Conservation (phyloP, 768 basidiomycete species). For the Tricholoma sp. region DNA sequence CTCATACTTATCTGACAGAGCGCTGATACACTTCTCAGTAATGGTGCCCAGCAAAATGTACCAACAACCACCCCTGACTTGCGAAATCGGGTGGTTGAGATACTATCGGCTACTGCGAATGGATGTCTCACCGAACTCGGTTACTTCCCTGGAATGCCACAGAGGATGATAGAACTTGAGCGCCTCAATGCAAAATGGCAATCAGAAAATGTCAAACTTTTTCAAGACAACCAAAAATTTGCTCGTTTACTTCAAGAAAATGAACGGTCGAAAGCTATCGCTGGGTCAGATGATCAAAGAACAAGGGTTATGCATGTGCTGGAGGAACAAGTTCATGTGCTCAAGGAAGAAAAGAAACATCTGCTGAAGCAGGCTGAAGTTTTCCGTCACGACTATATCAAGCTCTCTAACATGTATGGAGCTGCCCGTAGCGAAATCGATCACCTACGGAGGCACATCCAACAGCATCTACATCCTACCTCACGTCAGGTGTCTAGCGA, state of each 20-base stretch:
- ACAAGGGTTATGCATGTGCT: slow-evolving; percentile 17
- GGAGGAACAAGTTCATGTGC: slow-evolving; percentile 16
- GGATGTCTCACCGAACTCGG: slow-evolving; percentile 43
- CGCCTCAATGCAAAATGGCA: slow-evolving; percentile 25
- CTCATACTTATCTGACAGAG: neutral
- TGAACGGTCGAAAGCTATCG: slow-evolving; percentile 13
- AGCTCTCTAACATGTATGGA: slow-evolving; percentile 9
- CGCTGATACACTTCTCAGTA: neutral
- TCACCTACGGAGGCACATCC: slow-evolving; percentile 11
- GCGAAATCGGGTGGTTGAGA: slow-evolving; percentile 36
- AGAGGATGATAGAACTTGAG: slow-evolving; percentile 31
- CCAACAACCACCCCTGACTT: slow-evolving; percentile 12
- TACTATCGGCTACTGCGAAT: slow-evolving; percentile 40
- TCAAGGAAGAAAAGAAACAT: slow-evolving; percentile 15
- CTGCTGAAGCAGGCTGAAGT: slow-evolving; percentile 13
- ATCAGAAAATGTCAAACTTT: slow-evolving; percentile 33
- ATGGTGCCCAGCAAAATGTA: neutral
- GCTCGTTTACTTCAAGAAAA: slow-evolving; percentile 17
- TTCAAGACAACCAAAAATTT: slow-evolving; percentile 34
- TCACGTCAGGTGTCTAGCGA: neutral
- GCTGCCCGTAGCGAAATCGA: slow-evolving; percentile 16
- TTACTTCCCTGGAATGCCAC: slow-evolving; percentile 37
- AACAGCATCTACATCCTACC: neutral
- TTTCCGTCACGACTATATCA: slow-evolving; percentile 17
- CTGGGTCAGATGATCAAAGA: slow-evolving; percentile 14